phyloP scores from a whole-genome alignment of 78 protist genomes.

The Diacronema lutheri region DNA sequence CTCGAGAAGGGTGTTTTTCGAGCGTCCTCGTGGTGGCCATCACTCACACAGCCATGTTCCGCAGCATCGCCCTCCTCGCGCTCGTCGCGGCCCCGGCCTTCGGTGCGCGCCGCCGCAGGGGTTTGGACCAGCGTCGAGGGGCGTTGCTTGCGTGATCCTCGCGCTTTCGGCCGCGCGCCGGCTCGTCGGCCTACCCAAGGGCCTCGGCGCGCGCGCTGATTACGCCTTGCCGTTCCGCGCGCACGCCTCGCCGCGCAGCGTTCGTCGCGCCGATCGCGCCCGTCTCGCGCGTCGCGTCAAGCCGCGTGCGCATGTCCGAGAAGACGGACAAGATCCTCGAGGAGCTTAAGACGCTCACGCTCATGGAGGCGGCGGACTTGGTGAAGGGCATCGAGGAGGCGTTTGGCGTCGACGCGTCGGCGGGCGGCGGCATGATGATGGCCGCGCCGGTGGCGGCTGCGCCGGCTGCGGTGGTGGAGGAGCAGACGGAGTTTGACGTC shows the following conservation, averaged over 20 bases:
- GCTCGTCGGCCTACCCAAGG: too few relatives aligned
- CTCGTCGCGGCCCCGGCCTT: too few relatives aligned
- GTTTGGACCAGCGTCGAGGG: too few relatives aligned
- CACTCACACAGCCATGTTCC: too few relatives aligned
- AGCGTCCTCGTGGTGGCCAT: too few relatives aligned
- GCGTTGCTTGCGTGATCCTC: too few relatives aligned
- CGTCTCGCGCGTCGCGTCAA: not conserved
- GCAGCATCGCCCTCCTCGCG: too few relatives aligned
- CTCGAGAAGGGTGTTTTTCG: too few relatives aligned
- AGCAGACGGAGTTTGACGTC: slow-evolving; percentile 30
- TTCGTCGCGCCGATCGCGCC: not conserved
- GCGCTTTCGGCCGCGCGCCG: too few relatives aligned
- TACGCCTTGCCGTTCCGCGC: too few relatives aligned
- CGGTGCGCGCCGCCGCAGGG: too few relatives aligned
- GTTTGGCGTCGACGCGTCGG: slow-evolving; percentile 36
- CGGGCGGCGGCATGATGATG: slow-evolving; percentile 33
- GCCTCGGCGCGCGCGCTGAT: too few relatives aligned
- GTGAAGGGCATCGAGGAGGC: slow-evolving; percentile 41
- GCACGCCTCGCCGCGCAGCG: not conserved
- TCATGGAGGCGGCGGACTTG: slow-evolving; percentile 33
- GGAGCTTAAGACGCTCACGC: slow-evolving; percentile 31
- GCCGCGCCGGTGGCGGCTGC: slow-evolving; percentile 12
- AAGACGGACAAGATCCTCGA: slow-evolving; percentile 7
- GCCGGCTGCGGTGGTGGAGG: slow-evolving; percentile 6
- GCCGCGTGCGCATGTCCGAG: not conserved